Percentiles rank a stretch among this genome's conserved stretches.
Conservation (phyloP, 106 monocot species). For the Dendrobium catenatum region DNA sequence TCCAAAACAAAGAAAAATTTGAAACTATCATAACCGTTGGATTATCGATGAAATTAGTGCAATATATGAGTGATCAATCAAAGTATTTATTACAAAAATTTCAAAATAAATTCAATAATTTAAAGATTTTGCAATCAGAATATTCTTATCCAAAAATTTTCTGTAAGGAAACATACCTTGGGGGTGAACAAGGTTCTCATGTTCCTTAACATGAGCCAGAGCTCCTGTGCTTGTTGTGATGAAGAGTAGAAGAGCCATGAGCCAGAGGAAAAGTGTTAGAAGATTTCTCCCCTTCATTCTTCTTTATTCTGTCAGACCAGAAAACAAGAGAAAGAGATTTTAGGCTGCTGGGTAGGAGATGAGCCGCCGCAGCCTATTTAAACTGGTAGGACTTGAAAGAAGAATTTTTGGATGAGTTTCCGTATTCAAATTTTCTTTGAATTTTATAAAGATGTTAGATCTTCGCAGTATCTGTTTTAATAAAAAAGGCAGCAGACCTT, state of each 20-base stretch:
- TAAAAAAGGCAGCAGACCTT: background rate
- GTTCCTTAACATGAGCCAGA: background rate
- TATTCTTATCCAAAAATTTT: too few species aligned
- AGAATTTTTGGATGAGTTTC: background rate
- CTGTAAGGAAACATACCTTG: background rate
- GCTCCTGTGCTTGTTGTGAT: background rate
- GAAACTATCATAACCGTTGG: too few species aligned
- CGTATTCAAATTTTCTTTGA: background rate
- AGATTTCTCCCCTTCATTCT: background rate
- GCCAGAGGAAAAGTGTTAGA: background rate
- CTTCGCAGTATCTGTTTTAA: too few species aligned
- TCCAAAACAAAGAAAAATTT: too few species aligned
- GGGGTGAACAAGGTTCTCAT: constrained; percentile 1
- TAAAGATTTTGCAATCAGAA: too few species aligned
- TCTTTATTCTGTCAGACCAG: background rate
- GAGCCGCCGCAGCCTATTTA: background rate
- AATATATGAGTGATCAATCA: background rate
- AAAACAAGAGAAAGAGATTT: too few species aligned
- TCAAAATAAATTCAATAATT: too few species aligned
- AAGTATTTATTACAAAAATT: background rate
- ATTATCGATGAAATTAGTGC: background rate
- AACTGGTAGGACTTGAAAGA: background rate
- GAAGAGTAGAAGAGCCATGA: background rate
- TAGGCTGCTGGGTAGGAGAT: too few species aligned
- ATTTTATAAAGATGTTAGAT: too few species aligned